These are phyloP conservation scores for Xylaria longipes DNA, from an alignment of 495 filamentous ascomycete species.

Conservation along the genomic window DNA sequence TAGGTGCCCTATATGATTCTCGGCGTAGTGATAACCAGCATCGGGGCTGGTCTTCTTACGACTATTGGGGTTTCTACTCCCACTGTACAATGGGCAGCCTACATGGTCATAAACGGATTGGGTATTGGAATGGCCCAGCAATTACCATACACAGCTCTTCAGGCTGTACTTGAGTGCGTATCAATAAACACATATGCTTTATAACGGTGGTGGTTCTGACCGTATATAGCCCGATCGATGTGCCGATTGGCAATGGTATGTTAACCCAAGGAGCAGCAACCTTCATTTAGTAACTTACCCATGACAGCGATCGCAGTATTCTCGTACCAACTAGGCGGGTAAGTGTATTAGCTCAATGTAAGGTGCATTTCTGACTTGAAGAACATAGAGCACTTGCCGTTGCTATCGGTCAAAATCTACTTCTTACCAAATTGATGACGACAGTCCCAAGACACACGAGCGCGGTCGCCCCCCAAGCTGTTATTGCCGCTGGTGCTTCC, in stretches of 20 bases:
- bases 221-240: neutral
- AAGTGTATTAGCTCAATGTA: slow-evolving; percentile 67
- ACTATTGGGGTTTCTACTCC: slow-evolving; percentile 51
- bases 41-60: slow-evolving; percentile 56
- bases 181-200: no score
- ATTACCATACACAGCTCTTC: slow-evolving; percentile 14
- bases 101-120: slow-evolving; percentile 50
- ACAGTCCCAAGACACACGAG: slow-evolving; percentile 3
- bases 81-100: slow-evolving; percentile 55
- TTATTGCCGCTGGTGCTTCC: slow-evolving; percentile 1
- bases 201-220: neutral
- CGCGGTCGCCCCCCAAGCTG: neutral
- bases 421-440: slow-evolving; percentile 60
- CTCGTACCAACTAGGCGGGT: slow-evolving; percentile 24
- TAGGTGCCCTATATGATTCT: slow-evolving; percentile 23
- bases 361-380: slow-evolving; percentile 52
- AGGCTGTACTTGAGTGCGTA: slow-evolving; percentile 12
- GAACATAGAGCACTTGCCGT: slow-evolving; percentile 70
- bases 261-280: no score
- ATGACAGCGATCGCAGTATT: slow-evolving; percentile 59
- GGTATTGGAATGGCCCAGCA: slow-evolving; percentile 12
- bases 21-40: slow-evolving; percentile 46
- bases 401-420: slow-evolving; percentile 65
- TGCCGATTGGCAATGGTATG: slow-evolving; percentile 21
- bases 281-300: neutral